Base-by-base conservation (phyloP, 441 rosid species). In the Bruguiera hainesii region DNA sequence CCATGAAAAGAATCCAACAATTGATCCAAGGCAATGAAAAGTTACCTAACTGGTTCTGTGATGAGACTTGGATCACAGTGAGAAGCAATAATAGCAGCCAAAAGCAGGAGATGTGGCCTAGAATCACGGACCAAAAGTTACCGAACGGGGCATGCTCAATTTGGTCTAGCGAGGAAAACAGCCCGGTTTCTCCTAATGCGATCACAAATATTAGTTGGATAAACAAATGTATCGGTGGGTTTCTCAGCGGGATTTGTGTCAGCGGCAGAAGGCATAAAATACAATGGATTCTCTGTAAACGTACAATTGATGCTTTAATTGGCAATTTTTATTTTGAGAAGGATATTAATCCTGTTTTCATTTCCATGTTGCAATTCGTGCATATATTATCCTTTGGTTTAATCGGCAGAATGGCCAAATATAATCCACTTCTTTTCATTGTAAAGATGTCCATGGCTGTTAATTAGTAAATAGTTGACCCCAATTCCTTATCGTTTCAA, bases 51-150 rank as follows among this genome's bases (percentile, higher is more conserved):
- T 87, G 85, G 85, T 71, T 71, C 65, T 65, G 63, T 78, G 89
- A 82, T 70, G 86, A 65, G n/a, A 74, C 59, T 61, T 92, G 96
- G 96, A 50, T 80, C 35, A 81, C 85, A 1, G 90, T 89, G 49
- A 84, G 96, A 73, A 69, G 75, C 70, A 68, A 66, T 37, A 60
- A 35, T 58, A 21, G n/a, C 52, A 25, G 29, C 25, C 69, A 61
- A 61, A 60, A 59, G 16, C 56, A 21, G 26, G 73, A 55, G 65
- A 42, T 4, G 39, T 8, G 20, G 26, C 23, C 21, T 2, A 26
- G 58, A 28, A 33, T 13, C 42, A 56, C 61, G 7, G 64, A 69
- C 15, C 11, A 25, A 15, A 3, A 21, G 16, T 8, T 50, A 7
- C 35, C 9, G 48, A 20, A 16, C 60, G 75, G 42, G 33, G 46